Conservation (phyloP, 352 stramenopile species). For the Phytophthora citricola region DNA sequence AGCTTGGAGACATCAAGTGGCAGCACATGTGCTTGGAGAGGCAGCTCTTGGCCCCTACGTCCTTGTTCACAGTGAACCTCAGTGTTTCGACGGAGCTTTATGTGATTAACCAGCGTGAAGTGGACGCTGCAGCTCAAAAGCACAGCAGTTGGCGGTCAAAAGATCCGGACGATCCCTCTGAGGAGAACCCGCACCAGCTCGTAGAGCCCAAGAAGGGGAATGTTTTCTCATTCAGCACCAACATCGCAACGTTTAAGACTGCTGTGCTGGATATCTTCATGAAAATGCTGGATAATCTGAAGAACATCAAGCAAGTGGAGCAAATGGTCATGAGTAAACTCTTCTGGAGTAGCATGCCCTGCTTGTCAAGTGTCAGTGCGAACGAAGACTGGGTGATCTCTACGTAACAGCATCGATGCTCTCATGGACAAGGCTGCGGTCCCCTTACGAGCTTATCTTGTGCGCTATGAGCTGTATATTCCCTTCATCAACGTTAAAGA, state of each 20-base stretch:
- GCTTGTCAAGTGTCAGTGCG: constrained; percentile 82
- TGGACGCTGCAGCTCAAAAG: constrained; percentile 55
- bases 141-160: constrained; percentile 70
- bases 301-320: constrained; percentile 90
- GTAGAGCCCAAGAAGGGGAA: constrained; percentile 54
- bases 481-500: constrained; percentile 92
- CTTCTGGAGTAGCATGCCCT: constrained; percentile 94
- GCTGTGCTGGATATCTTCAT: constrained; percentile 75
- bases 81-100: constrained; percentile 72
- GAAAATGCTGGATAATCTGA: constrained; percentile 83
- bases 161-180: constrained; percentile 69
- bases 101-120: constrained; percentile 82
- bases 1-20: constrained; percentile 79
- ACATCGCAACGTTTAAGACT: constrained; percentile 62
- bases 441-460: constrained; percentile 80
- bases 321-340: constrained; percentile 94
- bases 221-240: constrained; percentile 77
- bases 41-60: constrained; percentile 61
- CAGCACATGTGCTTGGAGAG: constrained; percentile 80
- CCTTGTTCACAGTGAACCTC: constrained; percentile 78
- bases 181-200: constrained; percentile 60
- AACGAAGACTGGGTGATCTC: constrained; percentile 86
- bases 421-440: constrained; percentile 67
- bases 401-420: constrained; percentile 64
- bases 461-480: constrained; percentile 86